phyloP scores from a whole-genome alignment of 305 asterid species.

The Nicotiana rustica region DNA sequence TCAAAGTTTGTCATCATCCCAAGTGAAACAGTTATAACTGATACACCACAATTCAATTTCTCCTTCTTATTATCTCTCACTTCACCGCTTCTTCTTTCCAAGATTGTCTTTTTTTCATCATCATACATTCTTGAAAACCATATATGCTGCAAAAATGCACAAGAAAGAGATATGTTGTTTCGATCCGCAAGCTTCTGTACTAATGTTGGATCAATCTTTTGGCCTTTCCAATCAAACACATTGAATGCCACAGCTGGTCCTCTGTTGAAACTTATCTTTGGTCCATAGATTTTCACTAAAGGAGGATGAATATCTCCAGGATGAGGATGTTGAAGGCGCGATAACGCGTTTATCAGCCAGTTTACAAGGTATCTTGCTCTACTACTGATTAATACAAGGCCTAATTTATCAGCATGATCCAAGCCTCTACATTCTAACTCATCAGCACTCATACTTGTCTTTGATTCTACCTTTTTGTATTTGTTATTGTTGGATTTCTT shows the following conservation, averaged over 20 bases:
- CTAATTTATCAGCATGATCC: constrained; percentile 78
- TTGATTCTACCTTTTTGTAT: background rate
- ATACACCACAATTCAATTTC: constrained; percentile 46
- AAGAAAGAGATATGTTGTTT: constrained; percentile 58
- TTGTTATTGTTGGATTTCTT: background rate
- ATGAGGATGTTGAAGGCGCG: constrained; percentile 67
- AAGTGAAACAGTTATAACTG: constrained; percentile 59
- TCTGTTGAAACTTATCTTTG: constrained; percentile 57
- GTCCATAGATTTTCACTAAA: constrained; percentile 67
- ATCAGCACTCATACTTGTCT: background rate
- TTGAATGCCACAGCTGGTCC: constrained; percentile 81
- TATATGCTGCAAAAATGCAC: constrained; percentile 66
- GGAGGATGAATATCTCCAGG: constrained; percentile 54
- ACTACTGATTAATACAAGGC: constrained; percentile 66
- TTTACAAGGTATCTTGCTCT: constrained; percentile 63
- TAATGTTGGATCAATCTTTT: constrained; percentile 63
- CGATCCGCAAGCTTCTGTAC: constrained; percentile 87
- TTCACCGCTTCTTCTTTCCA: constrained; percentile 37
- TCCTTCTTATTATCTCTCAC: constrained; percentile 39
- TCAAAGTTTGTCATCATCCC: constrained; percentile 73
- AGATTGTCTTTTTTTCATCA: constrained; percentile 44
- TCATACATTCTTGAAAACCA: constrained; percentile 52
- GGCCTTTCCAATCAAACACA: constrained; percentile 86
- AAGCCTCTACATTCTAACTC: constrained; percentile 60
- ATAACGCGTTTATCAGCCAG: constrained; percentile 76